A percentile compares a stretch with the other conserved stretches of the same genome.
Conservation (phyloP, 768 basidiomycete genomes). For the Boletus coccyginus region DNA sequence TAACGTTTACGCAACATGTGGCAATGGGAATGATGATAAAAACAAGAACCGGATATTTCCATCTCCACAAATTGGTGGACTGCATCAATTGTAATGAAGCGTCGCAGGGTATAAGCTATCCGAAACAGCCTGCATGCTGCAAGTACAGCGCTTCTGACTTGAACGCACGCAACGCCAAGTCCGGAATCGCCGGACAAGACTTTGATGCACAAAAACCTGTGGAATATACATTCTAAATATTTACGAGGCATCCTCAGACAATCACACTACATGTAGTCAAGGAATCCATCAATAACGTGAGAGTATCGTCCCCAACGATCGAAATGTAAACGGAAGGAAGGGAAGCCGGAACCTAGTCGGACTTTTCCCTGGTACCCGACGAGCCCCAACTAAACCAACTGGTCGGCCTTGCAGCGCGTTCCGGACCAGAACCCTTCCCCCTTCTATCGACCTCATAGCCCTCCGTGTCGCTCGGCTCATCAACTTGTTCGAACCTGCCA, state of each 20-base stretch:
- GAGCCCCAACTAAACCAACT: constrained; percentile 36
- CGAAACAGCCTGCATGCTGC: too few species aligned
- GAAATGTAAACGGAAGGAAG: background rate
- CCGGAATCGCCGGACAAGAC: background rate
- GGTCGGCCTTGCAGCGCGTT: constrained; percentile 29
- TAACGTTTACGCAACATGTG: background rate
- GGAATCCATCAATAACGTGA: background rate
- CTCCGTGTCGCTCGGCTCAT: constrained; percentile 69
- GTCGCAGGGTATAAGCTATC: background rate
- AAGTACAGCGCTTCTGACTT: too few species aligned
- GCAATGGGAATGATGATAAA: background rate
- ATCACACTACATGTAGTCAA: constrained; percentile 5
- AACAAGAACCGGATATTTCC: background rate
- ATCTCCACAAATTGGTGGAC: background rate
- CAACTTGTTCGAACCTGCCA: constrained; percentile 63
- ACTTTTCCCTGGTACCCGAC: constrained; percentile 20
- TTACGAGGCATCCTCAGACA: background rate
- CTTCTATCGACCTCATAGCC: constrained; percentile 46
- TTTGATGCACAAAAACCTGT: too few species aligned
- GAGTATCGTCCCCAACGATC: background rate
- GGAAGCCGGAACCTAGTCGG: constrained; percentile 10
- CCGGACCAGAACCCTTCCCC: constrained; percentile 14
- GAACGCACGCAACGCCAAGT: background rate
- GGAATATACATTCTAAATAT: constrained; percentile 10
- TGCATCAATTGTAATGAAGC: background rate